phyloP scores from a whole-genome alignment of 1,284 basidiomycete species.

The Ustilago trichophora region DNA sequence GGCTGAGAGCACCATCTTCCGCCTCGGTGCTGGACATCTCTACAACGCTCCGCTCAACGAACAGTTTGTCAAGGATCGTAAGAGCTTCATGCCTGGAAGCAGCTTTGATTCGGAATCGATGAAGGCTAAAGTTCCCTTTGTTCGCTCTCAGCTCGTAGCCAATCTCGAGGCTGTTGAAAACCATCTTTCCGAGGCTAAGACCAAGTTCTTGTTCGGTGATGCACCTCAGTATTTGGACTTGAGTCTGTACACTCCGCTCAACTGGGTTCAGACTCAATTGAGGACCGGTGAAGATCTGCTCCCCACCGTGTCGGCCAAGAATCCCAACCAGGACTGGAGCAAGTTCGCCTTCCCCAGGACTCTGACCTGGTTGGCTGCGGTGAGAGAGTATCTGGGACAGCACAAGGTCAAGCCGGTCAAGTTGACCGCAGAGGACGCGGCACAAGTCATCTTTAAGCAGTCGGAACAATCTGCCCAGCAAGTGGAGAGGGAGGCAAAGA shows the following conservation, averaged over 20 bases:
- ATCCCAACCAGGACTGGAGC: constrained; percentile 16
- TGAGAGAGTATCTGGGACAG: constrained; percentile 16
- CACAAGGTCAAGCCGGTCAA: constrained; percentile 24
- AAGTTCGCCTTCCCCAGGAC: constrained; percentile 26
- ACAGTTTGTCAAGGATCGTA: constrained; percentile 24
- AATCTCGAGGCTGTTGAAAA: constrained; percentile 27
- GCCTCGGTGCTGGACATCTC: constrained; percentile 31
- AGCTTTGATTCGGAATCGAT: constrained; percentile 25
- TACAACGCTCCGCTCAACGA: constrained; percentile 30
- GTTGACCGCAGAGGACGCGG: constrained; percentile 19
- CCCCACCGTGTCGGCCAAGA: constrained; percentile 22
- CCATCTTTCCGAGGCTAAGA: constrained; percentile 10
- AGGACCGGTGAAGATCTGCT: constrained; percentile 29
- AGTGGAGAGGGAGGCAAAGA: background rate
- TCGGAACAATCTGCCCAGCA: background rate
- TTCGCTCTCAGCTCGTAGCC: constrained; percentile 21
- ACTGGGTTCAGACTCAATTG: constrained; percentile 45
- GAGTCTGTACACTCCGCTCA: constrained; percentile 29
- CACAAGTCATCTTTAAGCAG: constrained; percentile 22
- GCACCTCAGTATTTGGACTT: constrained; percentile 33
- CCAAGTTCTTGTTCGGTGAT: constrained; percentile 22
- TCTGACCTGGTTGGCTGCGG: constrained; percentile 19
- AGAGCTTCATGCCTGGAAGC: constrained; percentile 25
- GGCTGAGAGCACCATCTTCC: constrained; percentile 29
- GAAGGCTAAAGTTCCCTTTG: constrained; percentile 25